Evolutionary conservation across 805 yeast species (phyloP), one percentile per base, ranked within the genome.

Genomic region (Spathaspora passalidarum): DNA sequence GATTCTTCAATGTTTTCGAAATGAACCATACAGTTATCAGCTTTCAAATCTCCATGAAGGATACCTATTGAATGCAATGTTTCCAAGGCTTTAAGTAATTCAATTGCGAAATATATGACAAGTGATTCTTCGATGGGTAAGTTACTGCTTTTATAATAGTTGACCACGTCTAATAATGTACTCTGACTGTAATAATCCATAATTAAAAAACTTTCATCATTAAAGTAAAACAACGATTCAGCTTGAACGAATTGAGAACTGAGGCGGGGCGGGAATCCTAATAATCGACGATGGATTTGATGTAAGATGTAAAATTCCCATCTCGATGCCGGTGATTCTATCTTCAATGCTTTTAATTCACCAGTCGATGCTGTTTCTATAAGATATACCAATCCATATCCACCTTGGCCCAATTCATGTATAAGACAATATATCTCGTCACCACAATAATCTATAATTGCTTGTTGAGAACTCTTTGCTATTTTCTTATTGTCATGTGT

Each of bases 271-370:
- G 44, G 14, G 2, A 5, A 6, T 6, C 56, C 51, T 5, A 51
- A 51, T 35, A 52, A 42, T 41, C 67, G 82, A 59, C 45, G 60
- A 46, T 79, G 80, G 1, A 87, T 69, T 53, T 81, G 82, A 29
- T 69, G 75, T 52, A 88, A 65, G 14, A 88, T 81, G 59, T 86
- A 88, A 55, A 76, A 87, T 62, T 90, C 97, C 97, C 96, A 89
- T 3, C 79, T 69, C 38, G 80, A 76, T 0, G 87, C 68, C 0
- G 92, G 88, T 14, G 74, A 72, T 56, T 86, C 89, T 11, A 85
- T 78, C 58, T 90, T 90, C 43, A 90, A 63, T 0, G 96, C 96
- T 42, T 73, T 76, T 26, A 77, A 56, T 1, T 63, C 58, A 1
- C 87, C 88, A 16, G 36, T 43, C 7, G 64, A 60, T 49, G 79